Base-by-base conservation (phyloP, 2,329 filamentous ascomycete genomes). In the Microsporum canis region DNA sequence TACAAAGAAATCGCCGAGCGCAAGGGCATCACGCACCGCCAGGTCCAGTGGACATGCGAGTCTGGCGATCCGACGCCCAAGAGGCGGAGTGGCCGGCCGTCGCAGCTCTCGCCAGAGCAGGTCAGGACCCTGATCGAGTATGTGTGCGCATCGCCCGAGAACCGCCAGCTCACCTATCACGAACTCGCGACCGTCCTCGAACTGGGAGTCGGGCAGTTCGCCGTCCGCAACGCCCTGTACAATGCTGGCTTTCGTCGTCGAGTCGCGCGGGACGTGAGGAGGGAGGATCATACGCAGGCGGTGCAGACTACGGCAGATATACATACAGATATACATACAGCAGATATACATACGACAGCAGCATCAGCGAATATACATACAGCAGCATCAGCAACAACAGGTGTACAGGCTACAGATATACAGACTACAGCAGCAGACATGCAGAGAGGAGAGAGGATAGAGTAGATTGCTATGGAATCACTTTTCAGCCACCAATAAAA, bases 31-130 rank as follows among this genome's bases (percentile, higher is more conserved):
- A 53, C 49, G 27, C 49, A 53, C 49, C 49, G 49, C 49, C 49
- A 53, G 49, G 49, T 53, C 49, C 49, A 53, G 49, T 53, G 49
- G 49, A 53, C 49, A n/a, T 53, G 49, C 49, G 49, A 53, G 49
- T 33, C 27, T 34, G 49, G 49, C 49, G 49, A 53, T 34, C 49
- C 49, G 49, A 53, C 49, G 49, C 49, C 49, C 49, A 53, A 53
- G 49, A 31, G 27, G n/a, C 49, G 49, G 10, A 53, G 29, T 27
- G 49, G 49, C 1, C 49, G 49, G 17, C 49, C 49, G 49, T 53
- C 49, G 27, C 49, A 53, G 49, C 49, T 53, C 27, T 29, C 49
- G 49, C 49, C 27, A 27, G 29, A 31, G 49, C 49, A 53, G 49
- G 49, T 53, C 27, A 31, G 33, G 8, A 10, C 10, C 12, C 49